Percentiles rank a stretch among this genome's conserved stretches.
These are phyloP conservation scores for Tetrastigma voinierianum DNA, from an alignment of 164 flowering plant genomes.

Conservation along the genomic window DNA sequence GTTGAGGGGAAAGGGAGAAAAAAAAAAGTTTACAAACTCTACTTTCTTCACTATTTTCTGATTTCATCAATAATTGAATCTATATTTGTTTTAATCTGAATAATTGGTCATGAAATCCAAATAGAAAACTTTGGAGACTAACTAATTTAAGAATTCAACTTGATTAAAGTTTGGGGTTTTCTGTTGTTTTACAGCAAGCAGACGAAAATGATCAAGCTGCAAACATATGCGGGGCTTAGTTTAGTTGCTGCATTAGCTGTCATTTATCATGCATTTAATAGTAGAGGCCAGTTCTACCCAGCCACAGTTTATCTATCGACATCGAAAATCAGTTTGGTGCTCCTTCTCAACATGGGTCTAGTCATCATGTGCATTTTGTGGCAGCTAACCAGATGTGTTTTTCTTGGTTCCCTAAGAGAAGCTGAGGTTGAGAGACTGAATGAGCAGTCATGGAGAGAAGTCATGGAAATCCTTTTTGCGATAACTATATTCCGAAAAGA, in stretches of 20 bases:
- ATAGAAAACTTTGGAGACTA: too few relatives aligned
- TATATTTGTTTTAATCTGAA: too few relatives aligned
- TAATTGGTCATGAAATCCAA: too few relatives aligned
- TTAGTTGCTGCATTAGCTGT: conserved; percentile 60
- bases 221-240: conserved; percentile 77
- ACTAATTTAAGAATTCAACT: too few relatives aligned
- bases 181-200: background rate
- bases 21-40: too few relatives aligned
- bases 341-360: conserved; percentile 87
- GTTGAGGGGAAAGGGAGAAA: too few relatives aligned
- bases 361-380: conserved; percentile 88
- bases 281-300: conserved; percentile 93
- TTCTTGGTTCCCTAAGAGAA: conserved; percentile 87
- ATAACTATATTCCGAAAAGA: conserved; percentile 95
- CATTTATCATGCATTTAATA: conserved; percentile 84
- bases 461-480: conserved; percentile 95
- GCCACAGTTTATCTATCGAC: conserved; percentile 88
- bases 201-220: conserved; percentile 74
- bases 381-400: conserved; percentile 69
- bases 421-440: conserved; percentile 98
- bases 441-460: conserved; percentile 97
- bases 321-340: conserved; percentile 86
- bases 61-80: too few relatives aligned
- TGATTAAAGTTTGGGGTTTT: too few relatives aligned
- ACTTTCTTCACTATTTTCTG: too few relatives aligned